Evolutionary conservation across 2,329 filamentous ascomycete genomes (phyloP).

Genomic region (Fusarium fracticaudum): DNA sequence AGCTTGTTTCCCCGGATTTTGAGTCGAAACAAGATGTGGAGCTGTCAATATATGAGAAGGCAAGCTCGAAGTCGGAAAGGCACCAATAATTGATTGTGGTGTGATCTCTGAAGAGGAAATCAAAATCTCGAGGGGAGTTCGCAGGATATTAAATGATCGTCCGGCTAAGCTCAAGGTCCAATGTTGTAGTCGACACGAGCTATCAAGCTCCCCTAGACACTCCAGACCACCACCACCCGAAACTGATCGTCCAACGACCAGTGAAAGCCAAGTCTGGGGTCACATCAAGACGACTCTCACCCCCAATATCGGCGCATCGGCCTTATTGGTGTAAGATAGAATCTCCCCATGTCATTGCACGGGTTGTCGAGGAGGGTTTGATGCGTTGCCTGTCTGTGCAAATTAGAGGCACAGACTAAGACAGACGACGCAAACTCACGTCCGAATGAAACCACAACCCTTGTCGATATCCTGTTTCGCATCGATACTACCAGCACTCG

Average conservation of each 20-base stretch:
- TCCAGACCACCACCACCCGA: constrained; percentile 26
- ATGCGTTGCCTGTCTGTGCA: constrained; percentile 3
- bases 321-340: constrained; percentile 39
- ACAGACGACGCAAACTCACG: constrained; percentile 14
- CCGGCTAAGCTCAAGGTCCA: constrained; percentile 14
- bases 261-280: constrained; percentile 28
- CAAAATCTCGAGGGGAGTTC: constrained; percentile 29
- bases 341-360: constrained; percentile 30
- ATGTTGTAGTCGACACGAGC: neutral
- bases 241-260: constrained; percentile 21
- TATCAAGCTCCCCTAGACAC: constrained; percentile 16
- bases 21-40: constrained; percentile 13
- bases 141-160: constrained; percentile 39
- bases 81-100: constrained; percentile 19
- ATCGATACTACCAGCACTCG: neutral
- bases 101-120: constrained; percentile 16
- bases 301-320: constrained; percentile 27
- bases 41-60: neutral
- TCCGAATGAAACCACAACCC: constrained; percentile 13
- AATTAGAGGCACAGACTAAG: constrained; percentile 15
- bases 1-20: constrained; percentile 33
- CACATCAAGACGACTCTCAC: constrained; percentile 30
- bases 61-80: constrained; percentile 9
- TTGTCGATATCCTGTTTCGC: neutral
- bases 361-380: neutral